Evolutionary conservation across 805 yeast genomes (phyloP), one percentile per base, ranked within the genome.

Genomic region (Pichia nakasei): DNA sequence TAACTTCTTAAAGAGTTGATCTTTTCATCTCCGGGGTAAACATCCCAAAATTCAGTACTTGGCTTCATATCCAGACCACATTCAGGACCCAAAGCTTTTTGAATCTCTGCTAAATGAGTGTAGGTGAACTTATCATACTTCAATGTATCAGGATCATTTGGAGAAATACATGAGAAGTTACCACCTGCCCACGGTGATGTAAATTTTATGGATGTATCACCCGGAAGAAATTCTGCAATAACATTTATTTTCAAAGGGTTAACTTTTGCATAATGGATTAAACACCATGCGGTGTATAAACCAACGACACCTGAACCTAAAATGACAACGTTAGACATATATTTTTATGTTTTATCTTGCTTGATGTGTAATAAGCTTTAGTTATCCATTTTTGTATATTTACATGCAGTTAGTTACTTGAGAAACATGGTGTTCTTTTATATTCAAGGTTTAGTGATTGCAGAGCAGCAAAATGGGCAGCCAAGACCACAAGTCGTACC

Each of bases 171-270:
- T 3, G 78, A 70, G 52, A 76, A 76, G 56, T 77, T 76, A 6
- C 78, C 82, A 24, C 82, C 82, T 1, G 94, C 94, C 75, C 82
- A 81, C 1, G 95, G 94, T 0, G 89, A 82, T 2, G 94, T 79
- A 59, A 79, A 85, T 41, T 75, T 69, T 44, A 75, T 74, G 3
- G 87, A 78, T 50, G 75, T 80, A 54, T 85, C 95, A 3, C 94
- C 95, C 3, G 95, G 93, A 22, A 80, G 59, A 52, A 70, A 74
- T 54, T 82, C 75, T 9, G 85, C 89, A 21, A 80, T 52, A 4
- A 84, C 69, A 4, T 74, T 67, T 47, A 85, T 72, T 4, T 72
- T 61, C 1, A 56, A 43, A 1, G 73, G 68, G 1, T 54, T 46
- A 3, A 69, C 60, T 1, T 67, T 66, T 12, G 61, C 62, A 15